These are phyloP conservation scores for Leucocoprinus birnbaumii DNA, from an alignment of 768 basidiomycete species.

Conservation along the genomic window DNA sequence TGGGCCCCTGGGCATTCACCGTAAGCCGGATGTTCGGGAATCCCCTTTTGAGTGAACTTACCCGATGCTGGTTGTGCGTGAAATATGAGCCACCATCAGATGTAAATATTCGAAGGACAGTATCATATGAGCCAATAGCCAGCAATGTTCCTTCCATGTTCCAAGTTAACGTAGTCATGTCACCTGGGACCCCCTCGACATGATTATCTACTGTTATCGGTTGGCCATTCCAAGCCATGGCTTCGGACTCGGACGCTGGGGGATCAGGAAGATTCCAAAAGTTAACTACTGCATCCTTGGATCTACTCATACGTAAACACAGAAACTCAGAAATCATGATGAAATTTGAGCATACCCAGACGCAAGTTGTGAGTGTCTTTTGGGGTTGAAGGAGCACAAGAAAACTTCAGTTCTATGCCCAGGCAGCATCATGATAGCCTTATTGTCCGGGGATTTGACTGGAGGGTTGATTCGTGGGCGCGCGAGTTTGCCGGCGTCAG, in stretches of 20 bases:
- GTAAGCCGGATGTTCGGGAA: constrained; percentile 19
- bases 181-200: constrained; percentile 44
- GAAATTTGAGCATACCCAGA: constrained; percentile 54
- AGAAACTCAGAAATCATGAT: not conserved
- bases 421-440: constrained; percentile 42
- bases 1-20: constrained; percentile 60
- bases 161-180: constrained; percentile 80
- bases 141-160: constrained; percentile 68
- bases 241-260: constrained; percentile 25
- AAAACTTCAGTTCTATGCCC: constrained; percentile 77
- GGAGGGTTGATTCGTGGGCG: constrained; percentile 18
- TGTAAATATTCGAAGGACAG: constrained; percentile 66
- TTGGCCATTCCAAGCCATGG: constrained; percentile 27
- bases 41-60: constrained; percentile 26
- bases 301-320: constrained; percentile 36
- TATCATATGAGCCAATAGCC: constrained; percentile 78
- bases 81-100: constrained; percentile 61
- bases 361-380: constrained; percentile 53
- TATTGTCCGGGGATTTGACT: constrained; percentile 38
- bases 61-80: constrained; percentile 61
- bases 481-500: not conserved
- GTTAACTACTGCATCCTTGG: constrained; percentile 73
- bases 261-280: constrained; percentile 65
- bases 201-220: constrained; percentile 50
- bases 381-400: constrained; percentile 78